Evolutionary conservation across 2,329 filamentous ascomycete genomes (phyloP), one percentile per base, ranked within the genome.

Genomic region (Capronia coronata): DNA sequence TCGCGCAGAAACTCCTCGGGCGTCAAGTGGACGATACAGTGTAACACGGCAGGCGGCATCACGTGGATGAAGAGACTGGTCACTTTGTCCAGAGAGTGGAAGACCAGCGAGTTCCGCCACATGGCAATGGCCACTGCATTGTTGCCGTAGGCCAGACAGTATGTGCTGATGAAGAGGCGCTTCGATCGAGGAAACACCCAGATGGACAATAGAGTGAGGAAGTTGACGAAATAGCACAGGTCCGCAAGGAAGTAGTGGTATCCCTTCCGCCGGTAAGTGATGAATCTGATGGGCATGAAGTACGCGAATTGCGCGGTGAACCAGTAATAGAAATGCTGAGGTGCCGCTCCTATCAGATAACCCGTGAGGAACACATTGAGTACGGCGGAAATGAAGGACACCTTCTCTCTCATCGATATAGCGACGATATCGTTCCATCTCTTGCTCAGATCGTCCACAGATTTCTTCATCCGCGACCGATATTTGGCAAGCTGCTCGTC

Each of bases 21-120:
- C 10, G 89, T 75, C 16, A 97, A 75, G 65, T 98, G 93, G 13
- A 95, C 86, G 11, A 98, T 76, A 64, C 88, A 94, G 68, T 98
- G 93, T 10, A 98, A 77, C 1, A 90, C 87, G 4, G 86, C 91
- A 58, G 90, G 95, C 1, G 93, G 93, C 91, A 98, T 98, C 63
- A 98, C 94, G 68, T 98, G 93, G 60, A 98, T 96, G 71, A 98
- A 98, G n/a, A 98, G 77, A 66, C 82, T 84, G 10, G 90, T 94
- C 54, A 97, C 89, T 70, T 98, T 98, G 75, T 98, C 93, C 69
- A 98, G 83, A 64, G 88, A 94, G 74, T 98, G 93, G 68, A 98
- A 98, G 40, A 98, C 93, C 64, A 98, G 79, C 25, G 90, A 96
- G 67, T 98, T 98, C 57, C 93, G 83, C 93, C 93, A 98, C 90